phyloP scores from a whole-genome alignment of 306 rosid species.

The Casuarina glauca region DNA sequence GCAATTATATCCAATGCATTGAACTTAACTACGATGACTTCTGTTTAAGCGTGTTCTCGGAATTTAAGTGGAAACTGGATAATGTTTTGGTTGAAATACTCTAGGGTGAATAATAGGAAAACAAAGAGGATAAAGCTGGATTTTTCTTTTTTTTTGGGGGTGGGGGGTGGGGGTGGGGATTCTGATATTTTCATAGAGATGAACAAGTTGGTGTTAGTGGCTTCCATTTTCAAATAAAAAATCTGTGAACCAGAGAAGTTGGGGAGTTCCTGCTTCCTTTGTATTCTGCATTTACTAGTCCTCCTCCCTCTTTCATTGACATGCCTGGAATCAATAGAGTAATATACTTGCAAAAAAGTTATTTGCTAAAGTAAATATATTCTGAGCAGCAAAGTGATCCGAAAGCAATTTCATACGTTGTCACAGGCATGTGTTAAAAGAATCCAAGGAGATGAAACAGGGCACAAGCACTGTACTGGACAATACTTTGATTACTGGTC shows the following conservation, averaged over 20 bases:
- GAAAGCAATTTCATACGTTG: conserved; percentile 18
- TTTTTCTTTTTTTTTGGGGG: not conserved
- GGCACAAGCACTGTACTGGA: conserved; percentile 97
- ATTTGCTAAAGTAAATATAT: not conserved
- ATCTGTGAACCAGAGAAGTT: not conserved
- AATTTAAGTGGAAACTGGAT: not conserved
- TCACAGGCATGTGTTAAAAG: conserved; percentile 83
- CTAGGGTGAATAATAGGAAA: not conserved
- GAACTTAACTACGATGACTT: not conserved
- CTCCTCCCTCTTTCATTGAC: not conserved
- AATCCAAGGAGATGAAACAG: conserved; percentile 72
- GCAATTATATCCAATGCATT: not conserved
- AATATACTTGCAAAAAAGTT: not conserved
- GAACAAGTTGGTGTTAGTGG: not conserved
- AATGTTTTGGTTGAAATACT: not conserved
- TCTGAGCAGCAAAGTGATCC: not conserved
- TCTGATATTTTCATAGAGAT: not conserved
- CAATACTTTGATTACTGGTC: conserved; percentile 94
- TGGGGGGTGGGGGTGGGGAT: too few species aligned
- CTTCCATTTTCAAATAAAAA: not conserved
- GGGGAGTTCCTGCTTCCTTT: not conserved
- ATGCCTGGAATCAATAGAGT: not conserved
- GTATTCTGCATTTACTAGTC: not conserved
- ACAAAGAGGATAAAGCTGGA: not conserved
- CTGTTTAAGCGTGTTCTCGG: not conserved